Evolutionary conservation across 2,329 filamentous ascomycete genomes (phyloP), one percentile per base, ranked within the genome.

Genomic region (Alternaria sp.): DNA sequence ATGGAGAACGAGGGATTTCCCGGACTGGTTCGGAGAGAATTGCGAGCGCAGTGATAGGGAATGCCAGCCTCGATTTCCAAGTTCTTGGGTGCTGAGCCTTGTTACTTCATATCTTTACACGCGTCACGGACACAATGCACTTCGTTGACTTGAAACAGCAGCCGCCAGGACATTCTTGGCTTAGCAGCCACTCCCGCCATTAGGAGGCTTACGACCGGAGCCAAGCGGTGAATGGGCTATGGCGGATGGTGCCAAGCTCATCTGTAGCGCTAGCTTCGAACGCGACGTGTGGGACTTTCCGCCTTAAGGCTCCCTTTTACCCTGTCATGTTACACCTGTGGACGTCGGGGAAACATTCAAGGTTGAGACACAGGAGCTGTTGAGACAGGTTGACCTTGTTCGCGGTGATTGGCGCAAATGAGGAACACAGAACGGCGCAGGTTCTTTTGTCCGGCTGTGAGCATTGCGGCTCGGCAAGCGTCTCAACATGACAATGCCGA

Each of bases 101-200:
- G n/a, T 50, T 53, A 59, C 57, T 59, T 59, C 12, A 54, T 54
- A 54, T 59, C 57, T 46, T 54, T 59, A 43, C 33, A 47, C 37
- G 50, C 57, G 37, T 59, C 57, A 54, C 46, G 45, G 46, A 25
- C 20, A 43, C 30, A 12, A 50, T 58, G 55, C 45, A 23, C 41
- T 33, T 45, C 47, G 20, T 33, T 45, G 49, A 59, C 57, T 46
- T 59, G 57, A 54, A 59, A 59, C 57, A 33, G 57, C 41, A 59
- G 47, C 57, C 57, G 57, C 57, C 57, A 59, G 57, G 41, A 46
- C 47, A 15, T 20, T 53, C 57, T 59, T 59, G 57, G 57, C 57
- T 33, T 53, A 54, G 49, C 57, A 59, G 57, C 57, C 57, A 53
- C 37, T 54, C 37, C 57, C 37, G 30, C 45, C 56, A 41, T 57